Conservation (phyloP, 805 yeast species). For the Hanseniaspora taiwanica region DNA sequence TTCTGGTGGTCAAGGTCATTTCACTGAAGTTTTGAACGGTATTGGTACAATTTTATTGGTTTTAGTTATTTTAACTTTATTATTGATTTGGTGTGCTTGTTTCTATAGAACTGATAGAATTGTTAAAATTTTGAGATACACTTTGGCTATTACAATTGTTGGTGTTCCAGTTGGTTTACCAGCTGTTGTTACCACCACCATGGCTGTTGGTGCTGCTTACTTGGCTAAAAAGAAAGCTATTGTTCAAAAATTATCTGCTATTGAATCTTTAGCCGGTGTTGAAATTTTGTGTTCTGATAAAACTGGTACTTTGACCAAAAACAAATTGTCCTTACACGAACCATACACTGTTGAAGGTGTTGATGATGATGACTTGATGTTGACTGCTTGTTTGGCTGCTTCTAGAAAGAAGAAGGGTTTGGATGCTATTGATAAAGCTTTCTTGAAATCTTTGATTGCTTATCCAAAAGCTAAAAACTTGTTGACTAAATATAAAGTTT, state of each 20-base stretch:
- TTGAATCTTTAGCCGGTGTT: slow-evolving; percentile 95
- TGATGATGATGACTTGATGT: slow-evolving; percentile 89
- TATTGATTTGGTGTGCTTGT: slow-evolving; percentile 84
- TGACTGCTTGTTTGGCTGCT: slow-evolving; percentile 96
- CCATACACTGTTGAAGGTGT: slow-evolving; percentile 98
- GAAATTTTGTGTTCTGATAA: slow-evolving; percentile 96
- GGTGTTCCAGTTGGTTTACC: slow-evolving; percentile 99
- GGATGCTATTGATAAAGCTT: slow-evolving; percentile 95
- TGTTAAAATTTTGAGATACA: slow-evolving; percentile 80
- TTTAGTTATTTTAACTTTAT: slow-evolving; percentile 73
- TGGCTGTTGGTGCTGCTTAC: slow-evolving; percentile 99
- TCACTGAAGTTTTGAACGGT: slow-evolving; percentile 95
- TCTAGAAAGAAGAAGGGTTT: slow-evolving; percentile 97
- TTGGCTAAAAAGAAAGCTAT: slow-evolving; percentile 94
- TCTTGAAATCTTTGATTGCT: slow-evolving; percentile 74
- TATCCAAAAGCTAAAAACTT: slow-evolving; percentile 92
- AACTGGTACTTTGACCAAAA: slow-evolving; percentile 96
- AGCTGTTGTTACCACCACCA: slow-evolving; percentile 95
- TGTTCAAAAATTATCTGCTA: slow-evolving; percentile 92
- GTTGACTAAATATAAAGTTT: slow-evolving; percentile 83
- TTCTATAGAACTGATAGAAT: slow-evolving; percentile 86
- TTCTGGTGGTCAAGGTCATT: slow-evolving; percentile 86
- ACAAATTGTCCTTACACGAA: slow-evolving; percentile 89
- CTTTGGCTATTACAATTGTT: slow-evolving; percentile 88
- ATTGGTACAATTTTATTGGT: slow-evolving; percentile 88